Evolutionary conservation across 495 filamentous ascomycete species (phyloP).

Genomic region (Talaromyces stipitatus): DNA sequence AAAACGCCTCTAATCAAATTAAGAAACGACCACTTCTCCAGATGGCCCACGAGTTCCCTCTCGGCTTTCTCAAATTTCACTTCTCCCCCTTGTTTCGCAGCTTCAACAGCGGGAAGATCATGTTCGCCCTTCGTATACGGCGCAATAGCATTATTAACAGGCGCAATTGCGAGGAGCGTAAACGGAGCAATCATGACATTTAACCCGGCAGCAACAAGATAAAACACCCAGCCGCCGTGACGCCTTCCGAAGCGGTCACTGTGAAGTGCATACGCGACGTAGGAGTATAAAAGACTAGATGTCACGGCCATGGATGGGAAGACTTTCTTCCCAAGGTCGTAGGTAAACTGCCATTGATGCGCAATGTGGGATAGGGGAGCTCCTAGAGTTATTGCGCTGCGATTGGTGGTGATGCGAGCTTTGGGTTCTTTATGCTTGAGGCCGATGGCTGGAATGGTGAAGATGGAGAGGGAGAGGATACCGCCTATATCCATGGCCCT

Average conservation of each 20-base stretch:
- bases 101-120: neutral
- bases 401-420: neutral
- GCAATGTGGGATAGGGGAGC: constrained; percentile 1
- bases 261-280: neutral
- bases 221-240: neutral
- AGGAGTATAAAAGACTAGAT: neutral
- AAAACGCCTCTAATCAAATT: constrained; percentile 6
- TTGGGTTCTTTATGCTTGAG: neutral
- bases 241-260: neutral
- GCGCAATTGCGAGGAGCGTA: neutral
- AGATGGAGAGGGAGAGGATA: neutral
- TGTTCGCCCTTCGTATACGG: neutral
- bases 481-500: neutral
- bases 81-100: neutral
- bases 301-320: neutral
- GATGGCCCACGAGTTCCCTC: neutral
- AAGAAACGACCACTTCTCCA: constrained; percentile 2
- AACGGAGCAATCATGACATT: constrained; percentile 1
- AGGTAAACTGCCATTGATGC: neutral
- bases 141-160: neutral
- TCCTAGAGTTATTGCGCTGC: neutral
- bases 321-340: neutral
- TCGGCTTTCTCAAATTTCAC: neutral
- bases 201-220: neutral
- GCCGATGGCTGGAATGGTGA: neutral